Evolutionary conservation across 257 asterid genomes (phyloP).

Genomic region (Solanum chiquidenum): DNA sequence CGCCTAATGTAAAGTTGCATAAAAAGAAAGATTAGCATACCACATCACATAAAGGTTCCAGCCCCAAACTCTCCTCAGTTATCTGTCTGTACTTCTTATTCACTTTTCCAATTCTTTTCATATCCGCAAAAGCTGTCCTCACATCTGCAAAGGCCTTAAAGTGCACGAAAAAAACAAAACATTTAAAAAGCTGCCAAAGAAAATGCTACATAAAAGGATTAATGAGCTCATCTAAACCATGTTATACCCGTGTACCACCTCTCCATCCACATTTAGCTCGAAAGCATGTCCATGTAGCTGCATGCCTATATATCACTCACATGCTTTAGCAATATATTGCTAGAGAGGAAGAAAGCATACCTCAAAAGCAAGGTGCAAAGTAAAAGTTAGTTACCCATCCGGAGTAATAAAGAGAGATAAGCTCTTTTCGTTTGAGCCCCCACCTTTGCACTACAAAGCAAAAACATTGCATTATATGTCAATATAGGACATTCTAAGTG

Average conservation of each 20-base stretch:
- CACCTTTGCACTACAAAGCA: conserved; percentile 73
- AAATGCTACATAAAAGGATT: background rate
- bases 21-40: conserved; percentile 5
- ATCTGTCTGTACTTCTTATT: conserved; percentile 15
- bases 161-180: background rate
- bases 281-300: conserved; percentile 77
- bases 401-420: conserved; percentile 46
- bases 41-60: conserved; percentile 18
- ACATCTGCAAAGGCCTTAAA: conserved; percentile 57
- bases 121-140: conserved; percentile 33
- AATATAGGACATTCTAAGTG: background rate
- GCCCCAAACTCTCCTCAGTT: conserved; percentile 9
- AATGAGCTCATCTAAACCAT: background rate
- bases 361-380: background rate
- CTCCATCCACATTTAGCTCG: conserved; percentile 91
- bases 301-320: conserved; percentile 33
- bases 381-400: conserved; percentile 46
- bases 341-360: background rate
- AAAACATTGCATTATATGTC: conserved; percentile 2
- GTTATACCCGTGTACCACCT: conserved; percentile 56
- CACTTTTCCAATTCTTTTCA: conserved; percentile 21
- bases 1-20: background rate
- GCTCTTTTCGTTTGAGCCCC: conserved; percentile 57
- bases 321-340: conserved; percentile 9
- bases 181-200: background rate